phyloP scores from a whole-genome alignment of 2,329 filamentous ascomycete genomes.

The Neopestalotiopsis rosae region DNA sequence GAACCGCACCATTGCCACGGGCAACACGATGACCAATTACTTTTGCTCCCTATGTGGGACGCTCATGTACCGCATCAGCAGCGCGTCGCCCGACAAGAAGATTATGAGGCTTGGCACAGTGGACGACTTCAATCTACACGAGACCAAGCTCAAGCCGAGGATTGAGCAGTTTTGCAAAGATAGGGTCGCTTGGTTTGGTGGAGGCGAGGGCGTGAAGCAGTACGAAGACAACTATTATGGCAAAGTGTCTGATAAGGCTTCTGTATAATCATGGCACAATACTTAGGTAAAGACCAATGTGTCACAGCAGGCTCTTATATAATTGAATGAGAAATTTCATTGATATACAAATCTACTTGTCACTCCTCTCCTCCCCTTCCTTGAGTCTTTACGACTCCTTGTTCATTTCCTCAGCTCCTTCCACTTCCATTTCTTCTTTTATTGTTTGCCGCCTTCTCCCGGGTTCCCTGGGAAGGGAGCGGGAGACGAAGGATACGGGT shows the following conservation, averaged over 20 bases:
- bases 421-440: too few species aligned
- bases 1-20: conserved; percentile 49
- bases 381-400: too few species aligned
- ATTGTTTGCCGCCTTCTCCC: too few species aligned
- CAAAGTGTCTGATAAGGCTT: background rate
- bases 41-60: conserved; percentile 66
- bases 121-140: conserved; percentile 64
- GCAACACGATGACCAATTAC: conserved; percentile 62
- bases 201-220: background rate
- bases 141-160: conserved; percentile 59
- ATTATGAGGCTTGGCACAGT: conserved; percentile 65
- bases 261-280: background rate
- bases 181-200: conserved; percentile 8
- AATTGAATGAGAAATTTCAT: too few species aligned
- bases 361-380: too few species aligned
- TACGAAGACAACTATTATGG: background rate
- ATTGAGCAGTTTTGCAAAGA: conserved; percentile 42
- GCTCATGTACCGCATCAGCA: conserved; percentile 61
- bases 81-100: conserved; percentile 47
- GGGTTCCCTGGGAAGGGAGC: too few species aligned
- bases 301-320: too few species aligned
- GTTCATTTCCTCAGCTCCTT: too few species aligned
- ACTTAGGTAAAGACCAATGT: too few species aligned
- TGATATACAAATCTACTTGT: too few species aligned
- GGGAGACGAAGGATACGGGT: too few species aligned